Conservation (phyloP, 2,329 filamentous ascomycete species). For the Stemphylium vesicarium region DNA sequence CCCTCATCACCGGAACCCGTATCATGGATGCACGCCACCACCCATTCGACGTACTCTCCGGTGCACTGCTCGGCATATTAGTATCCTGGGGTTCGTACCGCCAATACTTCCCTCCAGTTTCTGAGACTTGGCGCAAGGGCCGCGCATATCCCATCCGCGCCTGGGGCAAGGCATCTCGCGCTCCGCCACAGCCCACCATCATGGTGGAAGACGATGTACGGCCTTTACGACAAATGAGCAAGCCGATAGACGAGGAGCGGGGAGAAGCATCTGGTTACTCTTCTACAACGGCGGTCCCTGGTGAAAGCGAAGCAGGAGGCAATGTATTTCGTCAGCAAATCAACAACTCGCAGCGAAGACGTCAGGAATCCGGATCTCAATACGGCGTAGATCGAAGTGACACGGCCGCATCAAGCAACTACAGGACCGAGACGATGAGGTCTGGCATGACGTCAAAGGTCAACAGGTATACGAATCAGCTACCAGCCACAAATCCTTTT, state of each 20-base stretch:
- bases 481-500: constrained; percentile 45
- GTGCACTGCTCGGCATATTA: constrained; percentile 59
- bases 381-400: constrained; percentile 41
- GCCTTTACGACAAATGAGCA: constrained; percentile 36
- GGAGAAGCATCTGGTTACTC: constrained; percentile 42
- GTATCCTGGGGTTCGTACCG: constrained; percentile 62
- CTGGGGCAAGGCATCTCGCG: constrained; percentile 57
- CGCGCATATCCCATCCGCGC: constrained; percentile 64
- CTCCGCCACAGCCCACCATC: constrained; percentile 33
- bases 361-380: constrained; percentile 33
- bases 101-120: constrained; percentile 65
- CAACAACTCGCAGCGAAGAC: constrained; percentile 44
- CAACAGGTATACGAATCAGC: constrained; percentile 40
- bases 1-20: constrained; percentile 62
- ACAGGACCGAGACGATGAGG: constrained; percentile 31
- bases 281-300: constrained; percentile 27
- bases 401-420: constrained; percentile 38
- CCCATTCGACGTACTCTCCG: constrained; percentile 66
- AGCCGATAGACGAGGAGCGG: constrained; percentile 41
- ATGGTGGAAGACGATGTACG: constrained; percentile 41
- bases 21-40: constrained; percentile 69
- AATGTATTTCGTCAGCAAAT: constrained; percentile 51
- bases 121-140: constrained; percentile 63
- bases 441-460: constrained; percentile 41
- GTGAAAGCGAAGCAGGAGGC: constrained; percentile 25